Evolutionary conservation across 169 alveolate species (phyloP).

Genomic region (Neospora caninum): DNA sequence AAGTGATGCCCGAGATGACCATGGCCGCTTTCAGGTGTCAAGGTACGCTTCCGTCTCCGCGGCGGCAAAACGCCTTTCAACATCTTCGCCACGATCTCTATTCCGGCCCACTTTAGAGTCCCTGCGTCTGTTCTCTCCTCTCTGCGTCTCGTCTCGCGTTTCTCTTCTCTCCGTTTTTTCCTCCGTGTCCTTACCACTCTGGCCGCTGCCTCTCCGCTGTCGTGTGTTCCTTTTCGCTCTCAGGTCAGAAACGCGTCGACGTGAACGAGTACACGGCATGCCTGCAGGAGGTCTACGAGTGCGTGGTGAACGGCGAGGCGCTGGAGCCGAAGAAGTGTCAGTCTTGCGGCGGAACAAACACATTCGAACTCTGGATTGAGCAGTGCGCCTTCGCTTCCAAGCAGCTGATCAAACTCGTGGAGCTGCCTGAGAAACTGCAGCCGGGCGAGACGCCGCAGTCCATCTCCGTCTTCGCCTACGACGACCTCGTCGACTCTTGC

Average conservation of each 20-base stretch:
- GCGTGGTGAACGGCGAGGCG: conserved; percentile 94
- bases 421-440: conserved; percentile 91
- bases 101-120: no score
- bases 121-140: no score
- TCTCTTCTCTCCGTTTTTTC: no score
- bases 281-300: conserved; percentile 85
- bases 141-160: no score
- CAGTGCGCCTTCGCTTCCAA: conserved; percentile 94
- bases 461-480: conserved; percentile 88
- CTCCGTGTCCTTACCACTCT: no score
- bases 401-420: conserved; percentile 94
- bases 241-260: conserved; percentile 51
- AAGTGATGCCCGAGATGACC: conserved; percentile 97
- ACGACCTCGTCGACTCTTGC: conserved; percentile 93
- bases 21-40: conserved; percentile 95
- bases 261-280: conserved; percentile 67
- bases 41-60: background rate
- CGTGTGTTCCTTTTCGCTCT: background rate
- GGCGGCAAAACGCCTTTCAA: no score
- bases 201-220: no score
- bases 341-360: conserved; percentile 89
- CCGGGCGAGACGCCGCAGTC: conserved; percentile 94
- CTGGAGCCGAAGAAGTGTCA: conserved; percentile 95
- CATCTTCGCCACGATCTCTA: background rate
- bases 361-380: conserved; percentile 94